Conservation (phyloP, 345 rosid species). For the Eutrema japonicum region DNA sequence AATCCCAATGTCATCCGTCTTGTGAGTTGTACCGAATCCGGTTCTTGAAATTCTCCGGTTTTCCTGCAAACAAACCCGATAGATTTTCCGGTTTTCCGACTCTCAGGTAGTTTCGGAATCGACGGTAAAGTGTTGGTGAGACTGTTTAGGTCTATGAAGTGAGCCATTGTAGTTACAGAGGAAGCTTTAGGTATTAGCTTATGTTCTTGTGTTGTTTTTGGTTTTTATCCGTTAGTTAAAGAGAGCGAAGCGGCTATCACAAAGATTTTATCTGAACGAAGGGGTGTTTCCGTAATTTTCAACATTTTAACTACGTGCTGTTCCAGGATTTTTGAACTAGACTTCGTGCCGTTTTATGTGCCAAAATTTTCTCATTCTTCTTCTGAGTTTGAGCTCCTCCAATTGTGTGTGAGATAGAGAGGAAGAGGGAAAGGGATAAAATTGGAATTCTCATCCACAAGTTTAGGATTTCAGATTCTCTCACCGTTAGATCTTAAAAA, state of each 20-base stretch:
- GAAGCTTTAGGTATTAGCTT: background rate
- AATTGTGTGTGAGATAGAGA: background rate
- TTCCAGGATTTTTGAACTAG: background rate
- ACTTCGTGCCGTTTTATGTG: slow-evolving; percentile 4
- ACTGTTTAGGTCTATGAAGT: slow-evolving; percentile 34
- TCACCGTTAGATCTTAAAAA: background rate
- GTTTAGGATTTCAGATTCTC: slow-evolving; percentile 29
- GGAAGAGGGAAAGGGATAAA: slow-evolving; percentile 29
- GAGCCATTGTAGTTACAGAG: slow-evolving; percentile 26
- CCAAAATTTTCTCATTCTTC: background rate
- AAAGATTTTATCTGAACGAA: slow-evolving; percentile 32
- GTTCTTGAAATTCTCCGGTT: slow-evolving; percentile 40
- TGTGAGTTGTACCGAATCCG: slow-evolving; percentile 48
- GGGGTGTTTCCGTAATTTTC: slow-evolving; percentile 32
- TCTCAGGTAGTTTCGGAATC: slow-evolving; percentile 11
- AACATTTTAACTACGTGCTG: background rate
- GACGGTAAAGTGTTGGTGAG: slow-evolving; percentile 17
- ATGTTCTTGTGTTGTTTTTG: background rate
- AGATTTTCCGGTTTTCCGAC: slow-evolving; percentile 5
- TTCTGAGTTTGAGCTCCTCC: background rate
- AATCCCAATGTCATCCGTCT: slow-evolving; percentile 67
- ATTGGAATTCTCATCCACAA: slow-evolving; percentile 41
- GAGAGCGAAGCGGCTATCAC: slow-evolving; percentile 36
- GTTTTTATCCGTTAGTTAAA: slow-evolving; percentile 16
- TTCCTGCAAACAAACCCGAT: slow-evolving; percentile 38